These are phyloP conservation scores for Mycosphaerelloides madeirae DNA, from an alignment of 2,329 filamentous ascomycete species.

Conservation along the genomic window DNA sequence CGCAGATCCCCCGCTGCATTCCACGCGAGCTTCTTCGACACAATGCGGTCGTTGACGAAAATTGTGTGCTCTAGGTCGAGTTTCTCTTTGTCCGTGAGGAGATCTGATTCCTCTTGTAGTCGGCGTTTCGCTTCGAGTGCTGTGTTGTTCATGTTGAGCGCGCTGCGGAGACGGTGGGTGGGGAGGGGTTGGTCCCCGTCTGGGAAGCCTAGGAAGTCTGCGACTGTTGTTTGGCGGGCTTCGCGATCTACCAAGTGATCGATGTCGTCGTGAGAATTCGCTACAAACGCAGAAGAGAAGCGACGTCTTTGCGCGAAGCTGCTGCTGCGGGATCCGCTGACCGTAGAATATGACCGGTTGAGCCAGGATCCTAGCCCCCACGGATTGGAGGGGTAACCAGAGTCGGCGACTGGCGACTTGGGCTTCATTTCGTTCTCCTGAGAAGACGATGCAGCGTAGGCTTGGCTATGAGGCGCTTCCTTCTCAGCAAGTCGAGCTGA, in stretches of 20 bases:
- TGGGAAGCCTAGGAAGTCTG: slow-evolving; percentile 20
- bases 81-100: too few relatives aligned
- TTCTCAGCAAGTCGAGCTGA: slow-evolving; percentile 4
- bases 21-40: slow-evolving; percentile 20
- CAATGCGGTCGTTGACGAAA: neutral
- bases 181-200: slow-evolving; percentile 5
- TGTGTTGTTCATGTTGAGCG: slow-evolving; percentile 10
- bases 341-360: too few relatives aligned
- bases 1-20: slow-evolving; percentile 24
- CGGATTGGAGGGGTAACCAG: too few relatives aligned
- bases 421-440: too few relatives aligned
- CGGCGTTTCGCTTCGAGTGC: slow-evolving; percentile 4
- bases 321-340: too few relatives aligned
- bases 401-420: too few relatives aligned
- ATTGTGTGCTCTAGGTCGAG: too few relatives aligned
- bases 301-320: too few relatives aligned
- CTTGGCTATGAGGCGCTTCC: neutral
- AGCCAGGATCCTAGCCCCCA: too few relatives aligned
- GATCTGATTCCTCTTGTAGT: neutral
- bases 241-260: slow-evolving; percentile 9
- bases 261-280: too few relatives aligned
- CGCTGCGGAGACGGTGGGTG: slow-evolving; percentile 12
- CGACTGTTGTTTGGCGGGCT: slow-evolving; percentile 18
- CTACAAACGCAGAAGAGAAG: too few relatives aligned
- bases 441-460: neutral